Evolutionary conservation across 441 rosid genomes (phyloP).

Genomic region (Eruca vesicaria): DNA sequence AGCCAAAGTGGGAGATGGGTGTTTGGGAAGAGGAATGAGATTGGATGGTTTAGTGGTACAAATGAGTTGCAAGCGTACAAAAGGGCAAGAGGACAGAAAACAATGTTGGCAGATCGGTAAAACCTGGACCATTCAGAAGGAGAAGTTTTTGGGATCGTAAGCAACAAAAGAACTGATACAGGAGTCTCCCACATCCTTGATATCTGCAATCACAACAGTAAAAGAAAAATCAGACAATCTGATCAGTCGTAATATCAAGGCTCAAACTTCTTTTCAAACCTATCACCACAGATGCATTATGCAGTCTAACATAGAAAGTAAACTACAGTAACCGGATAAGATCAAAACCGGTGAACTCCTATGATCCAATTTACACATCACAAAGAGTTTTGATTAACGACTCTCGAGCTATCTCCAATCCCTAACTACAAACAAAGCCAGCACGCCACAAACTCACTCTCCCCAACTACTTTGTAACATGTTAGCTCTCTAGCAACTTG

Average conservation of each 20-base stretch:
- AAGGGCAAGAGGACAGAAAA: constrained; percentile 76
- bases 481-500: neutral
- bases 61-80: constrained; percentile 78
- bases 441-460: neutral
- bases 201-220: constrained; percentile 48
- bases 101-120: constrained; percentile 72
- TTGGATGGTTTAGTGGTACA: constrained; percentile 75
- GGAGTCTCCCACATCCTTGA: constrained; percentile 77
- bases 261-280: neutral
- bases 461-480: neutral
- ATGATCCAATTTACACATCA: neutral
- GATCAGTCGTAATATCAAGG: neutral
- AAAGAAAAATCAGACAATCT: neutral
- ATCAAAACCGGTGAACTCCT: constrained; percentile 3
- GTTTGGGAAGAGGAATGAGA: constrained; percentile 71
- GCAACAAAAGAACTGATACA: constrained; percentile 58
- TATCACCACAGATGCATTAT: neutral
- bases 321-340: neutral
- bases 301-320: constrained; percentile 9
- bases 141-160: constrained; percentile 79
- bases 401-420: neutral
- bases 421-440: neutral
- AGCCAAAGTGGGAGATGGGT: constrained; percentile 81
- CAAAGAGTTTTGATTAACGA: constrained; percentile 7
- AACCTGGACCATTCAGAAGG: constrained; percentile 82